Conservation (phyloP, 345 rosid species). For the Erodium maritimum region DNA sequence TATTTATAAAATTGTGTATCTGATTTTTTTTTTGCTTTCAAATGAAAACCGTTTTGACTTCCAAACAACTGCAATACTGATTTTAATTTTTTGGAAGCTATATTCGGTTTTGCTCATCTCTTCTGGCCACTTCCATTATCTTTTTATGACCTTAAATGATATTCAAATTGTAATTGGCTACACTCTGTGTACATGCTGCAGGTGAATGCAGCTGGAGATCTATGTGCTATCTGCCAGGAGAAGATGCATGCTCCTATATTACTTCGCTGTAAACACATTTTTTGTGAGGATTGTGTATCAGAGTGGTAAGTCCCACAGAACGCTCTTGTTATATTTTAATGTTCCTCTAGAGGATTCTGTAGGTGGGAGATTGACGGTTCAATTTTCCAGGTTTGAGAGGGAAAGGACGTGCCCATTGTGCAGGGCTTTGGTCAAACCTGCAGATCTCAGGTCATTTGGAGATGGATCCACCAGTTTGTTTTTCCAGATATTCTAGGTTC, state of each 20-base stretch:
- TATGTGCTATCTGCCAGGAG: constrained; percentile 97
- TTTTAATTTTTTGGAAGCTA: no score
- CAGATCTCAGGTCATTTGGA: constrained; percentile 86
- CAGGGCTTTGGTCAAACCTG: constrained; percentile 86
- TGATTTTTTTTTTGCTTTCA: no score
- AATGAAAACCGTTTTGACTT: no score
- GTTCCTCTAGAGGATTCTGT: background rate
- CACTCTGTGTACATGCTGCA: constrained; percentile 22
- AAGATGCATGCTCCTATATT: constrained; percentile 95
- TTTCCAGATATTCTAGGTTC: constrained; percentile 68
- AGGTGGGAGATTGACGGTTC: background rate
- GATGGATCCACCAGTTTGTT: constrained; percentile 96
- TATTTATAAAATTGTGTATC: no score
- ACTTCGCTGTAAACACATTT: constrained; percentile 91
- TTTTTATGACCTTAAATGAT: no score
- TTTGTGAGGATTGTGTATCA: constrained; percentile 96
- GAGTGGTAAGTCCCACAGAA: constrained; percentile 60
- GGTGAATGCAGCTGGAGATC: constrained; percentile 92
- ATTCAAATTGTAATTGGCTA: background rate
- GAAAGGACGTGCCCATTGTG: constrained; percentile 97
- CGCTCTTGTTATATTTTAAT: constrained; percentile 1
- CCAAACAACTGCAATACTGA: no score
- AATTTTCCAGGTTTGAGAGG: constrained; percentile 85
- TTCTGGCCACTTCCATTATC: no score
- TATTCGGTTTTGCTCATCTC: no score